Base-by-base conservation (phyloP, 441 rosid species). In the Pelargonium myrrhifolium region DNA sequence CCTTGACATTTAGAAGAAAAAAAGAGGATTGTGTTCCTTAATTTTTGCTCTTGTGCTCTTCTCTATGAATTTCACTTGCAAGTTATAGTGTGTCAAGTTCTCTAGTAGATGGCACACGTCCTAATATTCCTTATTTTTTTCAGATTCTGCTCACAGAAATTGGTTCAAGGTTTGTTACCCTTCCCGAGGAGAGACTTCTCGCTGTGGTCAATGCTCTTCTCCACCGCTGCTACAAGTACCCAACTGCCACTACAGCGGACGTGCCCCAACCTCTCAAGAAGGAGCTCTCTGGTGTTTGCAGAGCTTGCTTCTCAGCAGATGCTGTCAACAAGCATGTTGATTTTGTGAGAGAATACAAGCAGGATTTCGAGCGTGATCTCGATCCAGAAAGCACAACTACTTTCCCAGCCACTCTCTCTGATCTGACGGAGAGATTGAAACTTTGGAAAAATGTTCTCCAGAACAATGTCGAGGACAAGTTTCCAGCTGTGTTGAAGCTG, bases 241-340 rank as follows among this genome's bases (percentile, higher is more conserved):
- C 98, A 31, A 90, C 97, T 66, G 97, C 96, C 65, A 92, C 98
- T 39, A 92, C 95, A 20, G 93, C 92, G 3, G 99, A 95, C 79
- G 99, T 95, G 77, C 99, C 99, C 26, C 95, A 85, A 67, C 89
- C 99, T 70, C 98, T 95, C 67, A 95, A 95, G 83, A 95, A 95
- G 80, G 99, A 92, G 84, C 97, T 95, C 68, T 89, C 98, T 40
- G 98, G 96, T 64, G 99, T 95, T 68, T 95, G 98, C 82, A 80
- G 92, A 82, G 98, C 98, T 77, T 95, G 96, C 85, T 95, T 95
- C 74, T 92, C 97, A 21, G 97, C 97, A 59, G 97, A 95, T 86
- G 99, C 97, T 67, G 88, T 95, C 62, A 89, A 78, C 81, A 95
- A 95, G 86, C 98, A 95, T 82, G 92, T 92, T 56, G 98, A 90